Evolutionary conservation across 257 asterid genomes (phyloP), one percentile per base, ranked within the genome.

Genomic region (Lycium barbarum): DNA sequence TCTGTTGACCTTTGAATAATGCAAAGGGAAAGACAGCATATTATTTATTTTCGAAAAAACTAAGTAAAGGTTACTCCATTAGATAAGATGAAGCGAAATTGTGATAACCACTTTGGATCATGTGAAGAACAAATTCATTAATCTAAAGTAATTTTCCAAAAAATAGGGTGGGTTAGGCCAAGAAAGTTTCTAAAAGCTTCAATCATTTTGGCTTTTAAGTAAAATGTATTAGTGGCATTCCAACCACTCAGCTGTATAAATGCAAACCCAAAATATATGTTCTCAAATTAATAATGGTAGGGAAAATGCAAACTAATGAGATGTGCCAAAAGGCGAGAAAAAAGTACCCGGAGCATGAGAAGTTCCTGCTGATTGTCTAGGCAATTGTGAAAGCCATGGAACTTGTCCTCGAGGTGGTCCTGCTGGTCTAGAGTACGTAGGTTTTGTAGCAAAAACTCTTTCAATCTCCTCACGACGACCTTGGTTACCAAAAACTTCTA

Each of bases 391-490:
- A 78, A 78, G 82, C 82, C 82, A 78, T 33, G 82, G 82, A 78
- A 78, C 33, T 53, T 78, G 65, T 33, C 81, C 81, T 76, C 49
- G 84, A 76, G 86, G 79, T 84, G 86, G 80, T 83, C 87, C 83
- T 14, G 90, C 89, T 7, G 91, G 89, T 58, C 84, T 47, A 78
- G 70, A 85, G 65, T 81, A 87, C 38, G 83, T 84, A 1, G 78
- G 55, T 85, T 86, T 87, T 51, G 86, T 84, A 88, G 90, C 86
- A 65, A 94, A 74, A 73, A 91, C 86, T 84, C 84, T 88, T 88
- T 91, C 93, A 70, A 94, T 87, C 86, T 91, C 95, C 62, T 76
- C 89, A 83, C 87, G 87, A n/a, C 91, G 91, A 66, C 94, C 96
- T 81, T 87, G 87, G 58, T 90, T 89, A 82, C 89, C 94, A 88